A percentile compares a stretch with the other conserved stretches of the same genome.
phyloP scores from a whole-genome alignment of 169 alveolate genomes.

The Plasmodium coatneyi region DNA sequence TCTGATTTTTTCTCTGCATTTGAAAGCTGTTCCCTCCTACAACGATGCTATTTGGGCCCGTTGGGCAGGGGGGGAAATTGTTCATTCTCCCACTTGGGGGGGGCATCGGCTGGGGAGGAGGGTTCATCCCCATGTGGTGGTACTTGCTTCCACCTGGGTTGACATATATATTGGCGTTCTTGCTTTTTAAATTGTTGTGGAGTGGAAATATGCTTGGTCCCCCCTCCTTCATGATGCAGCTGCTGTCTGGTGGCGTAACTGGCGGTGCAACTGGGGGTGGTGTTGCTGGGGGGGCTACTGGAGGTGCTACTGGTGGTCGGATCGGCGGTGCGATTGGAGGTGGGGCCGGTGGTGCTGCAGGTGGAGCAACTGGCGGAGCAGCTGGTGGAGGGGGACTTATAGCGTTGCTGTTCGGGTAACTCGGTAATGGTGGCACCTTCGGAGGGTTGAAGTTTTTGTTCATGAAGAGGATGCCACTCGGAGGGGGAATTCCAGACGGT shows the following conservation, averaged over 20 bases:
- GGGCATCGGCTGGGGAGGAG: neutral
- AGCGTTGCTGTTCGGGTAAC: conserved; percentile 3
- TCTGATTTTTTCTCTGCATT: neutral
- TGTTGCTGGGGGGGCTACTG: neutral
- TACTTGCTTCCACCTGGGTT: neutral
- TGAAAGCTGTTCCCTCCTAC: neutral
- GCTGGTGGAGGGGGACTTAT: neutral
- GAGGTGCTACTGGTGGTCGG: neutral
- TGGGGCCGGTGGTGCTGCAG: neutral
- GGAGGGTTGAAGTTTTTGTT: conserved; percentile 10
- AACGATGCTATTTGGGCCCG: neutral
- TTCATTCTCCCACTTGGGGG: neutral
- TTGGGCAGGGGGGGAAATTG: neutral
- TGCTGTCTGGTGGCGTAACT: neutral
- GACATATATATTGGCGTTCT: neutral
- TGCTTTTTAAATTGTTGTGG: neutral
- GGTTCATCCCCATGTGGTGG: neutral
- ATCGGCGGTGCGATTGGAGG: neutral
- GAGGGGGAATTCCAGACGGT: neutral
- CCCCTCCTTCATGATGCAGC: neutral
- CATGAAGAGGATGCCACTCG: neutral
- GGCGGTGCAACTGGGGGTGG: neutral
- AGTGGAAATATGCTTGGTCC: neutral
- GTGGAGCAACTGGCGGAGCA: neutral
- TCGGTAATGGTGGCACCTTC: neutral